These are phyloP conservation scores for Skeletonema menzelii DNA, from an alignment of 108 stramenopile genomes.

Conservation along the genomic window DNA sequence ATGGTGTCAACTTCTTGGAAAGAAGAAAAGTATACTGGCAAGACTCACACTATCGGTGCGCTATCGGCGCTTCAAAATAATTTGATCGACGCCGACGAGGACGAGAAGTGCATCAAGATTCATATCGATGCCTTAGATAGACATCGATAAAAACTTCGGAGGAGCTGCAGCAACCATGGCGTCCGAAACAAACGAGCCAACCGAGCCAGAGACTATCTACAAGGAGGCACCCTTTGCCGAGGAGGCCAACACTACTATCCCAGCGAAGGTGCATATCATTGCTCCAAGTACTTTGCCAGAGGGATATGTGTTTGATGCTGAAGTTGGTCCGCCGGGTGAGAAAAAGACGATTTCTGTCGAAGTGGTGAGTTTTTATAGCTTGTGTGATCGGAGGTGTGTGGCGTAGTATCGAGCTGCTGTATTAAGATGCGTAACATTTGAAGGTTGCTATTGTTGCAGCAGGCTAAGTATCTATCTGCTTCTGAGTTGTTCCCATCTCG, in stretches of 20 bases:
- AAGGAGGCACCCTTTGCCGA: constrained; percentile 33
- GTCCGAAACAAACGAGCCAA: too few species aligned
- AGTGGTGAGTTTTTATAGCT: constrained; percentile 16
- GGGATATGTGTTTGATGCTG: constrained; percentile 82
- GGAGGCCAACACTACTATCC: constrained; percentile 14
- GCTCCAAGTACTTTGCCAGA: constrained; percentile 81
- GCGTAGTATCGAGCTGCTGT: background rate
- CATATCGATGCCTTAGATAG: too few species aligned
- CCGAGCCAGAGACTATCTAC: constrained; percentile 30
- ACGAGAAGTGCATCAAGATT: too few species aligned
- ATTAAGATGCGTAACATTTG: background rate
- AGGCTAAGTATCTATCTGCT: background rate
- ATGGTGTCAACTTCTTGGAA: too few species aligned
- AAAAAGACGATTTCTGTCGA: constrained; percentile 45
- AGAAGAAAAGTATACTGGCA: too few species aligned
- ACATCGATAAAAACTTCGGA: too few species aligned
- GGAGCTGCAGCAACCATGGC: background rate
- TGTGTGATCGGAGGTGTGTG: background rate
- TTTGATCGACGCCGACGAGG: too few species aligned
- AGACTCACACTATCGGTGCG: too few species aligned
- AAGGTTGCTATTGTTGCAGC: background rate
- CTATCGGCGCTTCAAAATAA: too few species aligned
- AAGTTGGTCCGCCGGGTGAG: constrained; percentile 51
- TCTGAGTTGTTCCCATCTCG: background rate
- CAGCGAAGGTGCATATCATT: constrained; percentile 54